Evolutionary conservation across 257 asterid species (phyloP), one percentile per base, ranked within the genome.

Genomic region (Nicotiana otophora): DNA sequence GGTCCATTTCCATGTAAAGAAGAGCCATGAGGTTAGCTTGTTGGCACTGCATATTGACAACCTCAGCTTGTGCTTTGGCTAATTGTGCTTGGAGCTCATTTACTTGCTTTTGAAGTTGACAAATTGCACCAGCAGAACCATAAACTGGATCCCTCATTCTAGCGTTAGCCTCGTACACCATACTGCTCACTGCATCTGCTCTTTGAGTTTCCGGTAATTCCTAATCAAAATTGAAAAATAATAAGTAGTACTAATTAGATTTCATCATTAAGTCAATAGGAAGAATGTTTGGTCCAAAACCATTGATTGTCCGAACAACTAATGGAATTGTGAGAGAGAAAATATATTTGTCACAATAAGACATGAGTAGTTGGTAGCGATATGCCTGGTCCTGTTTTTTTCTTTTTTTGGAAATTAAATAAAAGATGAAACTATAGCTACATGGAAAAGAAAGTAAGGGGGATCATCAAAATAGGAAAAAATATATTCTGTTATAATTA

Each of bases 131-230:
- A 2, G 98, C 95, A 68, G 97, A 88, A 1, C 98, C 97, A 61
- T 93, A 93, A 33, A 93, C 97, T 0, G 97, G 98, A 65, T 93
- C 98, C 5, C 98, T 86, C n/a, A 91, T 81, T 88, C 98, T 84
- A 0, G 98, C 97, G 28, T 89, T 90, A 3, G 97, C 98, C 87
- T 93, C 98, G 19, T 93, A 93, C 74, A 93, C 98, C 95, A 93
- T 88, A 88, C 97, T 92, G 80, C 95, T 93, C 85, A 93, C 97
- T 3, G 97, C 94, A 78, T 93, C 98, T 0, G 90, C 92, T 62
- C 98, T 86, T 30, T 90, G 92, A 10, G 51, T 31, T 86, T 93
- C 98, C 0, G 98, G 97, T 36, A 93, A 85, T 77, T 92, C 97
- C 97, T 93, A 85, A 23, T 60, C 4, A 14, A 53, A 23, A 74